A percentile compares a stretch with the other conserved stretches of the same genome.
phyloP scores from a whole-genome alignment of 441 rosid genomes.

The Pelargonium fulgidum region DNA sequence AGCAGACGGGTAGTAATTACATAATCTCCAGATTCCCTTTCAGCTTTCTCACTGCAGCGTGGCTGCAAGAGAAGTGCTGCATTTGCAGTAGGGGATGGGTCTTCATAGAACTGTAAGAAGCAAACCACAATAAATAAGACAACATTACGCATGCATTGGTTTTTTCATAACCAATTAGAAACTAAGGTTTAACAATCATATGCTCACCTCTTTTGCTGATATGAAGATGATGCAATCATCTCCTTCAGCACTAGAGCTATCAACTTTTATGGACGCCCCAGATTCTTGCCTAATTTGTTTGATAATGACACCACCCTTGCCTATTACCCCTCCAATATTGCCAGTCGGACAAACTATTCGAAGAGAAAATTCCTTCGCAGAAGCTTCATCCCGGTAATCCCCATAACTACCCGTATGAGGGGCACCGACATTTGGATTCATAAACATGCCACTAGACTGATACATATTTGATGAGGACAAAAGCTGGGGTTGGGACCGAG shows the following conservation, averaged over 20 bases:
- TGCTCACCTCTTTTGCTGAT: constrained; percentile 71
- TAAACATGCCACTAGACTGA: constrained; percentile 45
- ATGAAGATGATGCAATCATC: constrained; percentile 74
- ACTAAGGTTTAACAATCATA: background rate
- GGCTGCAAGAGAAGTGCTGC: constrained; percentile 88
- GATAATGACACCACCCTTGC: constrained; percentile 81
- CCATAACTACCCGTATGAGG: constrained; percentile 42
- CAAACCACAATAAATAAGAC: constrained; percentile 9
- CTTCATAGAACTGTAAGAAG: constrained; percentile 57
- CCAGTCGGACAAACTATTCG: constrained; percentile 68
- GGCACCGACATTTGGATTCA: constrained; percentile 38
- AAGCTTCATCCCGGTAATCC: constrained; percentile 56
- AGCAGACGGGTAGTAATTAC: constrained; percentile 83
- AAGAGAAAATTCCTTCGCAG: constrained; percentile 60
- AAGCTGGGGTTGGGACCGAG: constrained; percentile 75
- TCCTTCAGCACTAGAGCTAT: constrained; percentile 70
- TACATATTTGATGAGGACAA: constrained; percentile 45
- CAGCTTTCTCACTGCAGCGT: constrained; percentile 82
- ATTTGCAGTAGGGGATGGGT: constrained; percentile 74
- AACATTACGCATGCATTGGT: background rate
- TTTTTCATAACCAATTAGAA: background rate
- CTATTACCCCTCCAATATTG: constrained; percentile 63
- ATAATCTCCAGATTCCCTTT: constrained; percentile 83
- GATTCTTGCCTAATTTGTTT: constrained; percentile 87
- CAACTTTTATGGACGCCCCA: constrained; percentile 74